phyloP scores from a whole-genome alignment of 2,329 filamentous ascomycete species.

The Monilinia vaccinii-corymbosi region DNA sequence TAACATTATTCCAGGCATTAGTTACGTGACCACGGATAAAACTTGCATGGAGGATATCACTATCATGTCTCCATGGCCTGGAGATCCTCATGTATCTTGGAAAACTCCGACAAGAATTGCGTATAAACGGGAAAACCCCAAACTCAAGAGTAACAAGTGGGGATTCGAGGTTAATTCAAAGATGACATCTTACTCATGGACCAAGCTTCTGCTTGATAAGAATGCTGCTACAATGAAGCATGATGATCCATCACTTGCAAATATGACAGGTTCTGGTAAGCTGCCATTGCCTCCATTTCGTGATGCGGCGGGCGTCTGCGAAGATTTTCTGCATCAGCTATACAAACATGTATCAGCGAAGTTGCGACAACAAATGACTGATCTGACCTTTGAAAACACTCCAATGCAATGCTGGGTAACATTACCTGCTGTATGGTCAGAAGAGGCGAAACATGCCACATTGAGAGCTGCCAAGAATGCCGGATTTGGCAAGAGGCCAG shows the following conservation, averaged over 20 bases:
- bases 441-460: constrained; percentile 22
- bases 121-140: constrained; percentile 15
- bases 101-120: constrained; percentile 21
- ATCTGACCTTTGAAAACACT: constrained; percentile 12
- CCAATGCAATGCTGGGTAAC: constrained; percentile 23
- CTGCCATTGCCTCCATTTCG: constrained; percentile 15
- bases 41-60: constrained; percentile 16
- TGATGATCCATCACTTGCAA: constrained; percentile 16
- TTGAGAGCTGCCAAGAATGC: constrained; percentile 18
- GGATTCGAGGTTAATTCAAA: constrained; percentile 21
- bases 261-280: constrained; percentile 10
- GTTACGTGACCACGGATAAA: constrained; percentile 16
- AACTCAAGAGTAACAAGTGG: constrained; percentile 15
- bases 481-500: constrained; percentile 15
- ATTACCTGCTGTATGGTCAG: constrained; percentile 23
- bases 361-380: constrained; percentile 10
- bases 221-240: constrained; percentile 11
- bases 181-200: constrained; percentile 23
- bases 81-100: constrained; percentile 9
- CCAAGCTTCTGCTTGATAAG: constrained; percentile 23
- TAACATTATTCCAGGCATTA: constrained; percentile 8
- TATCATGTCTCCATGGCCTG: constrained; percentile 17
- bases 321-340: constrained; percentile 19
- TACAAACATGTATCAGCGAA: constrained; percentile 13
- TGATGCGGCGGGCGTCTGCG: constrained; percentile 15